Evolutionary conservation across 495 filamentous ascomycete species (phyloP).

Genomic region (Evernia prunastri): DNA sequence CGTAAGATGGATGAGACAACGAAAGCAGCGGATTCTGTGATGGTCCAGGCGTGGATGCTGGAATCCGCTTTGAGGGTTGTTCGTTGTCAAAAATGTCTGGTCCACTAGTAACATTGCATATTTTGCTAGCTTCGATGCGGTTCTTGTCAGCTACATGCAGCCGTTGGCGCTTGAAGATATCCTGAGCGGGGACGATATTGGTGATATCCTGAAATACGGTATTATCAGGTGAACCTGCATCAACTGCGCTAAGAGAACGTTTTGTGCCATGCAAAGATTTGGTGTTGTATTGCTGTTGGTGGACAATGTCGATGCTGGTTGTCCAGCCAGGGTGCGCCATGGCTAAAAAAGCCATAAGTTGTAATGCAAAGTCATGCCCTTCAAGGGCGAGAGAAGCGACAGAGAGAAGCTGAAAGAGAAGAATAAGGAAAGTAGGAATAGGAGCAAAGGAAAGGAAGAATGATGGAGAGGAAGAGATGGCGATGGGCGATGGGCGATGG

Average conservation of each 20-base stretch:
- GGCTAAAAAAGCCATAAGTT: background rate
- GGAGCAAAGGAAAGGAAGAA: background rate
- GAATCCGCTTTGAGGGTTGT: conserved; percentile 41
- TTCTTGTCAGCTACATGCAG: conserved; percentile 27
- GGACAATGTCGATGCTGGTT: conserved; percentile 14
- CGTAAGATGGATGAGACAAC: conserved; percentile 59
- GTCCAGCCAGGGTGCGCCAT: conserved; percentile 5
- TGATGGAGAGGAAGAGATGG: background rate
- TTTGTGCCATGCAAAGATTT: conserved; percentile 11
- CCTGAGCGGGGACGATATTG: conserved; percentile 4
- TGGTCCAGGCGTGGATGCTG: conserved; percentile 44
- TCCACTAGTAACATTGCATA: conserved; percentile 22
- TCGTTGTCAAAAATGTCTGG: conserved; percentile 27
- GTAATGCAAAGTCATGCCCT: background rate
- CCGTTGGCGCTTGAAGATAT: conserved; percentile 22
- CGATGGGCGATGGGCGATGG: too few species aligned
- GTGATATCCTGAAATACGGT: conserved; percentile 5
- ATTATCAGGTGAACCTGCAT: background rate
- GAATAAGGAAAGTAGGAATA: background rate
- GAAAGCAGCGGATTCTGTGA: conserved; percentile 54
- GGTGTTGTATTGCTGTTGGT: conserved; percentile 14
- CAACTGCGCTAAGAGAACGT: conserved; percentile 12
- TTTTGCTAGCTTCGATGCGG: conserved; percentile 38
- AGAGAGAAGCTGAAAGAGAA: too few species aligned
- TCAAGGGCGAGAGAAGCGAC: background rate